Conservation (phyloP, 139 green algal species). For the Astrephomene gubernaculifera region DNA sequence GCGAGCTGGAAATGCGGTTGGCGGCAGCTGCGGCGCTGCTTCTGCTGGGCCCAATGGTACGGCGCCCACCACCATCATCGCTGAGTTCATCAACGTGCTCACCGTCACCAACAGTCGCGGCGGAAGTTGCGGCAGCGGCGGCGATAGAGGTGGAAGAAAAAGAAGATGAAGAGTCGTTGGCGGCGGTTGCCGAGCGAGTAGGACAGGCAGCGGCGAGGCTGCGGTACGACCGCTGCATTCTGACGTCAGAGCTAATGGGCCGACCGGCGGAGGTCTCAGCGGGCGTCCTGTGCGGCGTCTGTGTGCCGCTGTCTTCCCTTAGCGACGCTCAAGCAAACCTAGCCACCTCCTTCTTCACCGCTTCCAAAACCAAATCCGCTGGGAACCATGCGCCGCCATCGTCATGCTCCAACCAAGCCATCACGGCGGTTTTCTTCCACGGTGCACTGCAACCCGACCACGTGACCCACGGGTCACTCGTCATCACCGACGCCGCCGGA, state of each 20-base stretch:
- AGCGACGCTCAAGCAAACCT: background rate
- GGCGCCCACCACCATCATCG: background rate
- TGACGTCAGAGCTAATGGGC: constrained; percentile 23
- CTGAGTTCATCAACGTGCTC: no score
- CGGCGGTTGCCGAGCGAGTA: background rate
- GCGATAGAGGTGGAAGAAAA: background rate
- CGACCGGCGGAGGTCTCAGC: background rate
- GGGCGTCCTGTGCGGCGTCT: constrained; percentile 1
- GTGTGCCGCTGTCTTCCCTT: constrained; percentile 21
- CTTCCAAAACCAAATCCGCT: background rate
- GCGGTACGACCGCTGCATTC: background rate
- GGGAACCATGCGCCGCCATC: background rate
- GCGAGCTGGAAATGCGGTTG: constrained; percentile 12
- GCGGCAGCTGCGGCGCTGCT: constrained; percentile 19
- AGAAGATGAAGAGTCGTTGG: background rate
- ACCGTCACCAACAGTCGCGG: no score
- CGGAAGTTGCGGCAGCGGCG: background rate
- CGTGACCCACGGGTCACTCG: background rate
- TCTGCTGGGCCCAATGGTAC: constrained; percentile 3
- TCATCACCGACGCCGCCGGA: background rate
- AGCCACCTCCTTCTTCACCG: background rate
- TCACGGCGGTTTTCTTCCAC: constrained; percentile 12
- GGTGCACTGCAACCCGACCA: constrained; percentile 14
- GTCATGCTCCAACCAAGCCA: background rate
- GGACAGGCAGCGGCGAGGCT: background rate